Evolutionary conservation across 495 filamentous ascomycete species (phyloP), one percentile per base, ranked within the genome.

Genomic region (Lophiostoma macrostomum): DNA sequence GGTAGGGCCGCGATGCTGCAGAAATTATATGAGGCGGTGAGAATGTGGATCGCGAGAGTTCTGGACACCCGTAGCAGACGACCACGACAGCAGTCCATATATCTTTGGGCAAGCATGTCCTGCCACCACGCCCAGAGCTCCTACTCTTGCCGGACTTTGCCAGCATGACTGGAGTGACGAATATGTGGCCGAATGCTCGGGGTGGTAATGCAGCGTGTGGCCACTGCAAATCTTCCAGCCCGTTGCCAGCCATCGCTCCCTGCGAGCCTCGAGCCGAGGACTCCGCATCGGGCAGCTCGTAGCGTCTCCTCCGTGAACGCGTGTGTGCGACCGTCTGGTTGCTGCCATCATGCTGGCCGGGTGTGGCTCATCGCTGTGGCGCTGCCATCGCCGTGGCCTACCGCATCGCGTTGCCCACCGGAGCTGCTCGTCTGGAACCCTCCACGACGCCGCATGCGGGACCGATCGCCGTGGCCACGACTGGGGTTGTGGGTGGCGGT

Each of bases 141-240:
- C 19, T n/a, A 30, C 13, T 34, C 3, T 27, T 44, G 30, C 50
- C 49, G 50, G 50, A 45, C 51, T 50, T 47, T 34, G 51, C 45
- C 57, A 55, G 44, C 58, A 52, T 50, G 56, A n/a, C n/a, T n/a
- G 32, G 24, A 40, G 43, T 49, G 42, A 53, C 49, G 49, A 49
- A 27, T 46, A 39, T 35, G 23, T 14, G 11, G 44, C 24, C 31
- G 19, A 30, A 37, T 31, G n/a, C n/a, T n/a, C n/a, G 36, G 27
- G 13, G 44, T n/a, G 20, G 34, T 16, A 35, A 42, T 49, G 43
- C 53, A 27, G 14, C 27, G 28, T 27, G 12, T 23, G 36, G 40
- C 50, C 11, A 60, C 35, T 20, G 22, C 31, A 14, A 48, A 34
- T 42, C 28, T 37, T 27, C 56, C 37, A 30, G 41, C 50, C 36